Base-by-base conservation (phyloP, 805 yeast species). In the Middelhovenomyces tepae region DNA sequence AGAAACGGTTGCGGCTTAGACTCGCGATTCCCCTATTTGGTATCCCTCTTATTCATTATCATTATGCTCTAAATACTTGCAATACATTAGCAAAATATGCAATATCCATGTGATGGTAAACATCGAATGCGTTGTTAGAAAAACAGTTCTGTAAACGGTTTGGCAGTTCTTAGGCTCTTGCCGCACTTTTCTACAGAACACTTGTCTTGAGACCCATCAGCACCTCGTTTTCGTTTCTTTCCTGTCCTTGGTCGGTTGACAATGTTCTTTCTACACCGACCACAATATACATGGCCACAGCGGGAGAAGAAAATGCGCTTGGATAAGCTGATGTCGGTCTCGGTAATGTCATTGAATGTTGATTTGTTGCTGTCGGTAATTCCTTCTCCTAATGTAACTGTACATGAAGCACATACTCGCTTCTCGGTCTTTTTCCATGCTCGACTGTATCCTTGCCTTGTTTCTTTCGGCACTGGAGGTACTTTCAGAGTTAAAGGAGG, bases 261-360 rank as follows among this genome's bases (percentile, higher is more conserved):
- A n/a, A 79, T 73, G 45, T 75, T 69, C 43, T 72, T 72, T 15
- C 79, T 80, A 57, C 95, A 85, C 26, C 89, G 57, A 1, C 95
- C 95, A 55, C 95, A 85, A 52, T 73, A 85, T 1, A 76, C 69
- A 59, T 85, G 95, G 0, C 95, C 95, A 61, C 95, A 85, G 24
- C 59, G 56, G 0, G 82, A 69, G 13, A 68, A 65, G 48, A 77
- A 85, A 2, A 79, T 69, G 39, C 85, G 67, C 46, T 65, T 73
- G 0, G 87, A 78, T 21, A 81, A 57, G 35, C 70, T 77, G 13
- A 59, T 47, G 47, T 82, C 93, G 0, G 62, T 59, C 7, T 61
- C 64, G 0, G 77, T 67, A n/a, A 76, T 18, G 8, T 17, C 43
- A 2, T 14, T 4, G 29, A 26, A 10, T 16, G 15, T 9, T 33